Conservation (phyloP, 345 rosid species). For the Melaleuca alternifolia region DNA sequence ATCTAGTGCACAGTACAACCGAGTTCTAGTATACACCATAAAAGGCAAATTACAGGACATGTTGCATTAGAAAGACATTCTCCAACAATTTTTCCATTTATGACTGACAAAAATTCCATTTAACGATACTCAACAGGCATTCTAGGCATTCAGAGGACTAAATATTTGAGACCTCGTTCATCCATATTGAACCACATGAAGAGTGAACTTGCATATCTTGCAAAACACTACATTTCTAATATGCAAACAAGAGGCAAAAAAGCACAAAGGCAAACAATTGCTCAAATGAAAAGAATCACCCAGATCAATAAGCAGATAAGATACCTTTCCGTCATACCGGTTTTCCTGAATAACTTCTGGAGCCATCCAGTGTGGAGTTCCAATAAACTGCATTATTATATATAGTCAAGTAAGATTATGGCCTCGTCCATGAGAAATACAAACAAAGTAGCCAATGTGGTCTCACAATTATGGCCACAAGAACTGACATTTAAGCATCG, state of each 20-base stretch:
- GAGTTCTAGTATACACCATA: background rate
- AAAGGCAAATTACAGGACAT: background rate
- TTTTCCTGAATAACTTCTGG: constrained; percentile 99
- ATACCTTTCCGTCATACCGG: constrained; percentile 98
- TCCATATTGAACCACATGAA: background rate
- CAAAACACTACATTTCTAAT: background rate
- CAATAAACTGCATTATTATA: constrained; percentile 58
- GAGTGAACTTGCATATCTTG: background rate
- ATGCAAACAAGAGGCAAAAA: background rate
- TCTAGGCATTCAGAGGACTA: background rate
- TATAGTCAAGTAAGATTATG: background rate
- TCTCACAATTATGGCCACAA: background rate
- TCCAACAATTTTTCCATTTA: background rate
- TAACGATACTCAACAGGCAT: background rate
- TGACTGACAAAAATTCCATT: background rate
- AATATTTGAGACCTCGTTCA: background rate
- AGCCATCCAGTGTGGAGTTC: constrained; percentile 99
- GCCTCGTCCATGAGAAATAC: background rate
- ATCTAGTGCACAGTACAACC: background rate
- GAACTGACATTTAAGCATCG: background rate
- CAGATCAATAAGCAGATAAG: constrained; percentile 1
- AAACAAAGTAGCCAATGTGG: background rate
- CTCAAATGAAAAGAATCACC: background rate
- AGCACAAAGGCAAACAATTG: background rate
- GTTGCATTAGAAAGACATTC: background rate